Conservation (phyloP, 371 early-diverging fungal genomes). For the Batkoa obscura region DNA sequence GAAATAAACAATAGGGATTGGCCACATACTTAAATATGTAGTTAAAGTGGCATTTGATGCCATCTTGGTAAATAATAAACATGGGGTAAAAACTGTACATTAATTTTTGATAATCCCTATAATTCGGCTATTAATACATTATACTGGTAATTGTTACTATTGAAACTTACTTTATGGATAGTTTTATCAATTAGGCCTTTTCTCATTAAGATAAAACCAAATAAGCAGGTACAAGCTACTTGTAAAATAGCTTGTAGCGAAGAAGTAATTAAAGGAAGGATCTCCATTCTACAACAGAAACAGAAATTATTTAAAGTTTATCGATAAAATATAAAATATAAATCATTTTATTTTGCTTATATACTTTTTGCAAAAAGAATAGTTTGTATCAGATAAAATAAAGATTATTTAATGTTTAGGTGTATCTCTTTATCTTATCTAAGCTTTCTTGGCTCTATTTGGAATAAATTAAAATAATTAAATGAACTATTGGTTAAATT, state of each 20-base stretch:
- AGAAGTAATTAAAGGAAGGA: not conserved
- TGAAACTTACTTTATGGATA: slow-evolving; percentile 3
- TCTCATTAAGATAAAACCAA: slow-evolving; percentile 1
- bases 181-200: not conserved
- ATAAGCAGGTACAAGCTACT: slow-evolving; percentile 4
- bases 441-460: too few species aligned
- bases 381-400: too few species aligned
- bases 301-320: too few species aligned
- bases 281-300: not conserved
- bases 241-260: slow-evolving; percentile 6
- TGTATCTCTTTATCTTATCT: too few species aligned
- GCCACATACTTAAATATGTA: slow-evolving; percentile 43
- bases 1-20: slow-evolving; percentile 37
- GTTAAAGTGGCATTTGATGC: slow-evolving; percentile 33
- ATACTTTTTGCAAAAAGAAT: too few species aligned
- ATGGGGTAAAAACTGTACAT: slow-evolving; percentile 56
- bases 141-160: too few species aligned
- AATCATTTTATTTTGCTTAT: too few species aligned
- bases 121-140: not conserved
- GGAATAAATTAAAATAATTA: too few species aligned
- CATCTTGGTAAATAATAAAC: slow-evolving; percentile 49
- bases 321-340: too few species aligned
- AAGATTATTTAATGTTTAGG: too few species aligned
- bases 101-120: slow-evolving; percentile 43
- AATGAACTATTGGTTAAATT: too few species aligned